Conservation (phyloP, 805 yeast species). For the Lipomyces oligophaga region DNA sequence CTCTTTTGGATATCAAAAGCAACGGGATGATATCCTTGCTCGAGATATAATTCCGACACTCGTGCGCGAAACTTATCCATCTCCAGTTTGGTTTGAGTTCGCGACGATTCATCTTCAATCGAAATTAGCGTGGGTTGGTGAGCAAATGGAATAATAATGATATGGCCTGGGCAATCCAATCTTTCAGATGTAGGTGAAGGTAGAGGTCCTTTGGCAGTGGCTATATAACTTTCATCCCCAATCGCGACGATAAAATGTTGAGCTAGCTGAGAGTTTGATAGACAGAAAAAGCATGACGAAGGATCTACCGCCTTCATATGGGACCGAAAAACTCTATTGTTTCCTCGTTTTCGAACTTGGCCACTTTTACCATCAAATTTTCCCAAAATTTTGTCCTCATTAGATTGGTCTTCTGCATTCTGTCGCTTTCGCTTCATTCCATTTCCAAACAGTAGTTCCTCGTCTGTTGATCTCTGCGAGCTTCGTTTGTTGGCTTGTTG, state of each 20-base stretch:
- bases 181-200: constrained; percentile 40
- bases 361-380: neutral
- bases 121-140: constrained; percentile 52
- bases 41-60: constrained; percentile 43
- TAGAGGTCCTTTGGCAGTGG: constrained; percentile 84
- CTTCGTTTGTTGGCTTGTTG: neutral
- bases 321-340: constrained; percentile 19
- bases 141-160: constrained; percentile 71
- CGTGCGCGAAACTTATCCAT: constrained; percentile 18
- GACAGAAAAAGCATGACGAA: constrained; percentile 68
- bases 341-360: constrained; percentile 13
- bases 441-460: constrained; percentile 11
- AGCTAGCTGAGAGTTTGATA: constrained; percentile 72
- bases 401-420: constrained; percentile 2
- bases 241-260: constrained; percentile 78
- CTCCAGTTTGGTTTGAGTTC: constrained; percentile 43
- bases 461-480: neutral
- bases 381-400: neutral
- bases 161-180: constrained; percentile 71
- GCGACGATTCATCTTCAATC: constrained; percentile 33
- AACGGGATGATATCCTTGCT: constrained; percentile 48
- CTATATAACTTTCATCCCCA: constrained; percentile 60
- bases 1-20: constrained; percentile 66
- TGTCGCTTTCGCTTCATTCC: constrained; percentile 3
- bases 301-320: constrained; percentile 20